Evolutionary conservation across 202 grass and related monocot species (phyloP), one percentile per base, ranked within the genome.

Genomic region (Zoysia matrella): DNA sequence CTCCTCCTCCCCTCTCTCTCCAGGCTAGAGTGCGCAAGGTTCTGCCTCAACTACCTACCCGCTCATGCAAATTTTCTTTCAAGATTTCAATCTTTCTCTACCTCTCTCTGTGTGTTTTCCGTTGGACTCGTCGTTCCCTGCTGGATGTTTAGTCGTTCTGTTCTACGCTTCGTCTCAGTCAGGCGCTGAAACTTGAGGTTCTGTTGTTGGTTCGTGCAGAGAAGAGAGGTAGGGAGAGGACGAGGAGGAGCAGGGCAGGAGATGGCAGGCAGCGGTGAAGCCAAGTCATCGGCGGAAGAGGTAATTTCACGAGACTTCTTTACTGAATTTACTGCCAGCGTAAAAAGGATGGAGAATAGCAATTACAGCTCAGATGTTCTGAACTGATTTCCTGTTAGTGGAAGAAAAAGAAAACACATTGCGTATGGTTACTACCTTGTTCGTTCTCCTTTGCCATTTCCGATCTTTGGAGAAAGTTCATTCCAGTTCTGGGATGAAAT

Each of bases 221-320:
- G 80, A 50, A 58, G 50, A 15, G 9, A 79, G 76, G 18, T 42
- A 50, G 85, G 14, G 44, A 75, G 30, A 68, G 41, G 71, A 65
- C 62, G 30, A 53, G 67, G 55, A 54, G 61, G n/a, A 67, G n/a
- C 50, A 84, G 82, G 57, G 15, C 40, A 30, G 8, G 80, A 83
- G 87, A 94, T 97, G 94, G 90, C 89, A 7, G 88, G 88, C 43
- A 74, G 80, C 48, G 87, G 82, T 41, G 89, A 80, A 73, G 86
- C 80, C 4, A 89, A 92, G 43, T 74, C 86, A 5, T 71, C 70
- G 63, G 82, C 73, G 49, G 82, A 94, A 82, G 95, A 98, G 92
- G 95, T 95, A 85, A 73, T 8, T 68, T 57, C 6, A 56, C 71
- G 8, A 55, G 43, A 8, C 22, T 30, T 30, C 57, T 76, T 50